Conservation (phyloP, 345 rosid species). For the Pugionium dolabratum region DNA sequence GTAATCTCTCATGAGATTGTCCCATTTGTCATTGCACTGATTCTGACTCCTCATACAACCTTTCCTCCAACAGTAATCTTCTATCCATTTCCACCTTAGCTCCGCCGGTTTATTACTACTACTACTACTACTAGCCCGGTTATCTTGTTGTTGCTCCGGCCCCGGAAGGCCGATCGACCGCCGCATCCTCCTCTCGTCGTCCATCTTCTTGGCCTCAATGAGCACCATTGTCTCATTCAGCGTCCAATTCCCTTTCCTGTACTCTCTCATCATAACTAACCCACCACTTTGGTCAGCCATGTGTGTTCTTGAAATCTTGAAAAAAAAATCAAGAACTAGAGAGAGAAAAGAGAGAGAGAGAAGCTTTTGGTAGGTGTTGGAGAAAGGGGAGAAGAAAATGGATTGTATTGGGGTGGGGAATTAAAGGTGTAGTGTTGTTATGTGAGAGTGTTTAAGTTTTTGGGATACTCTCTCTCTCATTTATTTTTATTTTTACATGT, state of each 20-base stretch:
- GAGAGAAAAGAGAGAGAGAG: slow-evolving; percentile 26
- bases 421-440: slow-evolving; percentile 25
- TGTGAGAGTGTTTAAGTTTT: slow-evolving; percentile 23
- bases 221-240: slow-evolving; percentile 72
- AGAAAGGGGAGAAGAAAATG: slow-evolving; percentile 43
- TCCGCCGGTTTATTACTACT: slow-evolving; percentile 53
- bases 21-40: slow-evolving; percentile 98
- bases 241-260: slow-evolving; percentile 91
- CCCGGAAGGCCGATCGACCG: slow-evolving; percentile 44
- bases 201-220: slow-evolving; percentile 87
- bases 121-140: slow-evolving; percentile 31
- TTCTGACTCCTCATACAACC: slow-evolving; percentile 83
- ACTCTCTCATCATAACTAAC: slow-evolving; percentile 55
- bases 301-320: slow-evolving; percentile 35
- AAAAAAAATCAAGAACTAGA: slow-evolving; percentile 36
- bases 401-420: slow-evolving; percentile 40
- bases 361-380: slow-evolving; percentile 45
- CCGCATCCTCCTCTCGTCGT: slow-evolving; percentile 77
- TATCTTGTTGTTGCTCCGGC: slow-evolving; percentile 36
- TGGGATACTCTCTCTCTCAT: slow-evolving; percentile 16
- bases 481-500: slow-evolving; percentile 22
- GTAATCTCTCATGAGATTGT: slow-evolving; percentile 94
- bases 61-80: slow-evolving; percentile 80
- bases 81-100: slow-evolving; percentile 96
- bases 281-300: slow-evolving; percentile 61